Evolutionary conservation across 2,329 filamentous ascomycete species (phyloP).

Genomic region (Aspergillus jensenii): DNA sequence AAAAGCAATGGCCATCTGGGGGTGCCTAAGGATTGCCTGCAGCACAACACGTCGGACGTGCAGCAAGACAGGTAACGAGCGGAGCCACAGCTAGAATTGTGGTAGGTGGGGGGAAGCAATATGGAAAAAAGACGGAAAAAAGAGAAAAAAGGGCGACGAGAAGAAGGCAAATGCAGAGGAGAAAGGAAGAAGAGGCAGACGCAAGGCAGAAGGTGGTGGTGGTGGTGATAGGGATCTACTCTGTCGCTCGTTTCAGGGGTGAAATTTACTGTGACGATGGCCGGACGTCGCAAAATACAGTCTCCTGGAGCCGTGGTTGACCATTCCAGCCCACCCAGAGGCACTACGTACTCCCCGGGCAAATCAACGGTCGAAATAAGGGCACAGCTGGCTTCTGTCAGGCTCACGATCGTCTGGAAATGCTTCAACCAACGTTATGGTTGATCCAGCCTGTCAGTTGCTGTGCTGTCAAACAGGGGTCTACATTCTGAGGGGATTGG

Average conservation of each 20-base stretch:
- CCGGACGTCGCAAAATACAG: conserved; percentile 16
- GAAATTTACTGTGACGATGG: conserved; percentile 13
- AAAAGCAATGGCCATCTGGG: conserved; percentile 17
- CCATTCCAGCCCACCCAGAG: conserved; percentile 4
- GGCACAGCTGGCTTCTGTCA: background rate
- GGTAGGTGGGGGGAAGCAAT: background rate
- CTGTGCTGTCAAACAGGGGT: conserved; percentile 6
- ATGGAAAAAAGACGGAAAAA: background rate
- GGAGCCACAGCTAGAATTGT: conserved; percentile 10
- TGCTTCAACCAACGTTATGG: background rate
- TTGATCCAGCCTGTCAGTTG: conserved; percentile 3
- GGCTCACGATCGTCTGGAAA: background rate
- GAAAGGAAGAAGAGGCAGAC: conserved; percentile 7
- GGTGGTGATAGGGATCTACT: conserved; percentile 26
- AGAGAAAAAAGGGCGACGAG: background rate
- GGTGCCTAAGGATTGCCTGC: conserved; percentile 22
- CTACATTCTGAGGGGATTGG: background rate
- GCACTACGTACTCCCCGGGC: background rate
- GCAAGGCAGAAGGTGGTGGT: conserved; percentile 2
- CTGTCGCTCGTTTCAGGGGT: conserved; percentile 24
- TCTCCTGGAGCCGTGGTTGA: conserved; percentile 14
- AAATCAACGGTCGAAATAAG: background rate
- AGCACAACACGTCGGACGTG: conserved; percentile 24
- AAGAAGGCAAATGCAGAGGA: background rate
- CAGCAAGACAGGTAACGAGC: conserved; percentile 16